phyloP scores from a whole-genome alignment of 768 basidiomycete genomes.

The Mycena capillaripes region DNA sequence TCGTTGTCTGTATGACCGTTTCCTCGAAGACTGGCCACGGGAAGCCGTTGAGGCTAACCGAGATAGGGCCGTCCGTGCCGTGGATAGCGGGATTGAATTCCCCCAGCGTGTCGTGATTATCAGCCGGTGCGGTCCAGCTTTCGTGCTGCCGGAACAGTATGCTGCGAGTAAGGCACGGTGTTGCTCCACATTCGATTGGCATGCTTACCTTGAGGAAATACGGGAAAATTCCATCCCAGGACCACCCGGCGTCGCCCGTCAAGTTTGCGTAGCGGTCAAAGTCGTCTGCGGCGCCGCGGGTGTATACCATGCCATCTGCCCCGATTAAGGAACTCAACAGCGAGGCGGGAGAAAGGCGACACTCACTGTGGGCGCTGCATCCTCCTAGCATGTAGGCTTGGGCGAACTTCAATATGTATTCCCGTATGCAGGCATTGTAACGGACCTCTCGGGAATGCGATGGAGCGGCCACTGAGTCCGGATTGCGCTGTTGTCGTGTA shows the following conservation, averaged over 20 bases:
- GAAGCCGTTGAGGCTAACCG: slow-evolving; percentile 43
- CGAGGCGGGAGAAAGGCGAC: background rate
- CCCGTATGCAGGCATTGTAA: too few relatives aligned
- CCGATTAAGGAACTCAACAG: background rate
- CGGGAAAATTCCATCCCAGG: slow-evolving; percentile 43
- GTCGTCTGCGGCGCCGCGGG: slow-evolving; percentile 46
- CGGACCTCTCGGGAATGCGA: slow-evolving; percentile 1
- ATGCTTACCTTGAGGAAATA: slow-evolving; percentile 42
- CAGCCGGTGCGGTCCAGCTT: slow-evolving; percentile 41
- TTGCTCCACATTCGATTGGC: too few relatives aligned
- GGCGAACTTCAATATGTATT: background rate
- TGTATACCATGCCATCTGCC: slow-evolving; percentile 35
- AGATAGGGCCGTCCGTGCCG: slow-evolving; percentile 40
- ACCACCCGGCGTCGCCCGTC: slow-evolving; percentile 46
- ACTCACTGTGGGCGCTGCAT: slow-evolving; percentile 16
- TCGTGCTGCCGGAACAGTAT: too few relatives aligned
- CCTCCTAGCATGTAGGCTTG: slow-evolving; percentile 22
- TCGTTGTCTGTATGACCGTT: slow-evolving; percentile 41
- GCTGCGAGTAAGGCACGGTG: too few relatives aligned
- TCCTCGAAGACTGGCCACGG: slow-evolving; percentile 37
- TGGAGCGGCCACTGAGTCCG: background rate
- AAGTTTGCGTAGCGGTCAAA: slow-evolving; percentile 42
- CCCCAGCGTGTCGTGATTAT: slow-evolving; percentile 45
- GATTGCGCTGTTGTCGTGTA: background rate
- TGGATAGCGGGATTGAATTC: slow-evolving; percentile 47